Evolutionary conservation across 176 grass and related monocot genomes (phyloP), one percentile per base, ranked within the genome.

Genomic region (Chrysopogon serrulatus): DNA sequence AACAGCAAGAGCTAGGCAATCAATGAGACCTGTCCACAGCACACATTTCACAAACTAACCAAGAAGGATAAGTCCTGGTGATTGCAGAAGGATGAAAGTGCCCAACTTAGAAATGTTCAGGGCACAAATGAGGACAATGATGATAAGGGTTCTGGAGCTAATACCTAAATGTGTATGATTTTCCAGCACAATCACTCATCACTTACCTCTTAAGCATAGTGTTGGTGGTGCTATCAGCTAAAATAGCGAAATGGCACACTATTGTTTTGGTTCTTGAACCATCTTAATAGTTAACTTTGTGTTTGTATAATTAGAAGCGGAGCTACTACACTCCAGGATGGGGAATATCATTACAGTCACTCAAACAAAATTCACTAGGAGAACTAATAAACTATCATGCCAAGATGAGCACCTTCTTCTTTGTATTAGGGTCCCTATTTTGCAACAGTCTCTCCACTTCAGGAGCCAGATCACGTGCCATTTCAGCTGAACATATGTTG

Each of bases 401-500:
- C 4, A 36, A 84, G 68, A 37, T 15, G 18, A 6, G 10, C 82
- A 98, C 97, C 97, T 99, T 99, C 81, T 99, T 99, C 84, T 94
- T 99, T 0, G 91, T 96, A 60, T 99, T 99, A 57, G 93, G 91
- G 15, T 99, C 93, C 87, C 93, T 92, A 80, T 53, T 92, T 79
- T 91, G 88, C 82, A 99, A 87, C 83, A 99, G 71, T 79, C 90
- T 94, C 92, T 99, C 97, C 64, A 99, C 97, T 90, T 99, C 97
- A 71, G 97, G 84, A 45, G 97, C 91, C 23, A 99, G 86, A 87
- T 99, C 97, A 1, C 97, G 91, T 1, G 93, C 97, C 97, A 99
- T 99, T 92, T 99, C 97, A 62, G 97, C 91, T 11, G 97, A 99
- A 85, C 97, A 99, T 82, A 99, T 99, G 80, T 99, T 99, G 60